Conservation (phyloP, 2,329 filamentous ascomycete genomes). For the Ophiostoma piceae region DNA sequence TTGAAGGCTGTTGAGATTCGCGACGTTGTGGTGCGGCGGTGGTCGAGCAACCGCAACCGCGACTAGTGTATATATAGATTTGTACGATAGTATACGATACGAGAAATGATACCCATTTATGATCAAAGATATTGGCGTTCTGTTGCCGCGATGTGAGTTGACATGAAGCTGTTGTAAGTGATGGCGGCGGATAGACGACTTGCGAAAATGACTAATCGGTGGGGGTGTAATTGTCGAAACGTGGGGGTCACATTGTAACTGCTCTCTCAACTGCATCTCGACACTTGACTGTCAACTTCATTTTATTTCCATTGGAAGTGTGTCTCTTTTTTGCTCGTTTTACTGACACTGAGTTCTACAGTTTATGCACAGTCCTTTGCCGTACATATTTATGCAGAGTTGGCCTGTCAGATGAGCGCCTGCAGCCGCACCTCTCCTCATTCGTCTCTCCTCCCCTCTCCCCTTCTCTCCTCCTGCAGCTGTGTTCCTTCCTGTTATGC, state of each 20-base stretch:
- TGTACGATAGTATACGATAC: not conserved
- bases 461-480: not conserved
- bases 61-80: slow-evolving; percentile 26
- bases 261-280: not conserved
- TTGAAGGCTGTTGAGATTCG: slow-evolving; percentile 68
- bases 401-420: not conserved
- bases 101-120: not conserved
- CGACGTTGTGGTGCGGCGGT: slow-evolving; percentile 76
- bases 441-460: not conserved
- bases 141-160: not conserved
- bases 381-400: not conserved
- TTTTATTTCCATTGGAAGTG: not conserved
- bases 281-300: too few relatives aligned
- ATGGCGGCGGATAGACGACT: not conserved
- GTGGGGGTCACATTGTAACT: not conserved
- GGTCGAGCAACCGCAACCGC: slow-evolving; percentile 73
- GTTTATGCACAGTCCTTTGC: not conserved
- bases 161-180: too few relatives aligned
- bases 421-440: not conserved
- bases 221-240: not conserved
- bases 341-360: not conserved
- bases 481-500: not conserved
- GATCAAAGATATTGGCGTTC: not conserved
- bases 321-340: not conserved
- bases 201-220: not conserved